Conservation (phyloP, 2,329 filamentous ascomycete species). For the Colletotrichum sp. region DNA sequence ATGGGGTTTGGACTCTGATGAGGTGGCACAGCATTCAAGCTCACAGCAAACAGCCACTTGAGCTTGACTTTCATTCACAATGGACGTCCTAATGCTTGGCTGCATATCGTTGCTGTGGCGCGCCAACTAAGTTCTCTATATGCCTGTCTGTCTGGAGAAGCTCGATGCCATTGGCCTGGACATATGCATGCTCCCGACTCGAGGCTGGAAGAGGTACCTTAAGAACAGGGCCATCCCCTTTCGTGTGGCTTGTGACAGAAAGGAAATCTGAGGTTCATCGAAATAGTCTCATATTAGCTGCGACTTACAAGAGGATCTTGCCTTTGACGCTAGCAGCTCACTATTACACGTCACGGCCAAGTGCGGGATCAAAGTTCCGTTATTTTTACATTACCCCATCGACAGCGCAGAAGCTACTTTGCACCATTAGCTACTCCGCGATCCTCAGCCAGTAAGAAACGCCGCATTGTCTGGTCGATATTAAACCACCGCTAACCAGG, state of each 20-base stretch:
- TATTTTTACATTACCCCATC: not conserved
- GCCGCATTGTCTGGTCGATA: not conserved
- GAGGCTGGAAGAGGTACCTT: not conserved
- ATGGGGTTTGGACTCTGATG: not conserved
- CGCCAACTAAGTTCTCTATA: not conserved
- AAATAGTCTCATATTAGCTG: not conserved
- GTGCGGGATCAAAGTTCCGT: not conserved
- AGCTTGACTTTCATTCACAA: not conserved
- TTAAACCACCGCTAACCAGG: not conserved
- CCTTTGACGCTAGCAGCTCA: not conserved
- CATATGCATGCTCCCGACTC: not conserved
- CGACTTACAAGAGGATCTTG: not conserved
- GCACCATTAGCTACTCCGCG: not conserved
- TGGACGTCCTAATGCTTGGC: not conserved
- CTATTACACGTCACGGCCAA: not conserved
- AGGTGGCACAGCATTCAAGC: not conserved
- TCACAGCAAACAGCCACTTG: not conserved
- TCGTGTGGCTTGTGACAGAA: not conserved
- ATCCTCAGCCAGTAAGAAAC: not conserved
- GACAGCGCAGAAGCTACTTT: not conserved
- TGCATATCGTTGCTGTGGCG: conserved; percentile 4
- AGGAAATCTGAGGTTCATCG: not conserved
- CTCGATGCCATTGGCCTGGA: not conserved
- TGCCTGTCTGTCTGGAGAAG: not conserved
- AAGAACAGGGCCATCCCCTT: conserved; percentile 1